Conservation (phyloP, 1,284 basidiomycete genomes). For the Irpex sp. region DNA sequence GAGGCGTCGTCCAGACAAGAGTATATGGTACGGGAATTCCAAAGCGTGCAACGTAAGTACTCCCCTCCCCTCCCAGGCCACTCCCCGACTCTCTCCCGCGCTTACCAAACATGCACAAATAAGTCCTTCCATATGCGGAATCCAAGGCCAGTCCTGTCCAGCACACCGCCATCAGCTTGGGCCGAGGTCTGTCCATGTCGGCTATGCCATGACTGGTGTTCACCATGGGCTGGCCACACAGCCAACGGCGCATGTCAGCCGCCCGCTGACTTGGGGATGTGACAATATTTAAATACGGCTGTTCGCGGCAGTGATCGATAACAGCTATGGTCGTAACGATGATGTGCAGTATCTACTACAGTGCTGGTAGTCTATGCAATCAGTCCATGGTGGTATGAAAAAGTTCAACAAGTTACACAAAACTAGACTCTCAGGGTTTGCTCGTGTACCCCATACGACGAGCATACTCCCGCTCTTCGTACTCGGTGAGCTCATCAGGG, state of each 20-base stretch:
- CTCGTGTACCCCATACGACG: slow-evolving; percentile 79
- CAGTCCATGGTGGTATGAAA: not conserved
- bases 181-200: not conserved
- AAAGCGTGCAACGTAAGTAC: slow-evolving; percentile 8
- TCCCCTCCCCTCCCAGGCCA: slow-evolving; percentile 6
- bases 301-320: no score
- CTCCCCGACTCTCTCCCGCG: slow-evolving; percentile 3
- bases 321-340: no score
- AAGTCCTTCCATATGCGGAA: not conserved
- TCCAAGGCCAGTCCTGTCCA: not conserved
- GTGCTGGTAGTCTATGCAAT: not conserved
- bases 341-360: no score
- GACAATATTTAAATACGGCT: no score
- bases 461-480: slow-evolving; percentile 85
- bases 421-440: not conserved
- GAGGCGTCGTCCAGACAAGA: slow-evolving; percentile 10
- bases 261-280: not conserved
- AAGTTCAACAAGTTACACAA: not conserved
- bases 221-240: not conserved
- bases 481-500: slow-evolving; percentile 74
- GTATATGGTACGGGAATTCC: slow-evolving; percentile 4
- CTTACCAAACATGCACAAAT: slow-evolving; percentile 11
- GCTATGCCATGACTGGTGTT: not conserved
- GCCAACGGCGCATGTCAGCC: not conserved
- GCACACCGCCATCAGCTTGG: not conserved